A percentile compares a stretch with the other conserved stretches of the same genome.
Conservation (phyloP, 345 rosid species). For the Microcos paniculata region DNA sequence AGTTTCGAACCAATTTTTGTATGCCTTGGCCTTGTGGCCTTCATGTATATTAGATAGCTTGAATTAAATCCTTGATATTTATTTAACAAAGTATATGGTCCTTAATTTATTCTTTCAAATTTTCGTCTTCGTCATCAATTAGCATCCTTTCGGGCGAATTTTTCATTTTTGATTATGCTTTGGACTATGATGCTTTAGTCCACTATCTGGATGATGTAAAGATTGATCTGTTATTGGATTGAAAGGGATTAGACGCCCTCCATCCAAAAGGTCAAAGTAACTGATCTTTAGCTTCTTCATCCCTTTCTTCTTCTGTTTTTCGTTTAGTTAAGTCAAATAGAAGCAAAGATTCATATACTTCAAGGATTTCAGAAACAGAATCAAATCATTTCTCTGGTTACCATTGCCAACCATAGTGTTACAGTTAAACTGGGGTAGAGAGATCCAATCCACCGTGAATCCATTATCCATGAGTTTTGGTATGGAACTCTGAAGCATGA, state of each 20-base stretch:
- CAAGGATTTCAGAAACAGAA: neutral
- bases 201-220: neutral
- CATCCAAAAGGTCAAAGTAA: neutral
- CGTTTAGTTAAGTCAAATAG: neutral
- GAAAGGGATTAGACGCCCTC: neutral
- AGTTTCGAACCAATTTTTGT: conserved; percentile 26
- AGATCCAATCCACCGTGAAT: neutral
- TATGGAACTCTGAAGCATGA: neutral
- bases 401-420: too few relatives aligned
- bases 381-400: neutral
- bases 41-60: conserved; percentile 18
- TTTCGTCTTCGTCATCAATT: neutral
- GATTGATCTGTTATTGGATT: neutral
- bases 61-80: conserved; percentile 9
- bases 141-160: neutral
- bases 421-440: neutral
- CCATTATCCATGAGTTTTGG: neutral
- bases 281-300: neutral
- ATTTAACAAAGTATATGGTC: neutral
- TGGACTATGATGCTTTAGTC: neutral
- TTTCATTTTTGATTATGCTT: neutral
- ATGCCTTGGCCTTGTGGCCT: conserved; percentile 20
- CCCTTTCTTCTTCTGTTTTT: too few relatives aligned
- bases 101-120: neutral
- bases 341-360: neutral